Percentiles rank a stretch among this genome's conserved stretches.
Conservation (phyloP, 2,329 filamentous ascomycete genomes). For the Alternaria sp. region DNA sequence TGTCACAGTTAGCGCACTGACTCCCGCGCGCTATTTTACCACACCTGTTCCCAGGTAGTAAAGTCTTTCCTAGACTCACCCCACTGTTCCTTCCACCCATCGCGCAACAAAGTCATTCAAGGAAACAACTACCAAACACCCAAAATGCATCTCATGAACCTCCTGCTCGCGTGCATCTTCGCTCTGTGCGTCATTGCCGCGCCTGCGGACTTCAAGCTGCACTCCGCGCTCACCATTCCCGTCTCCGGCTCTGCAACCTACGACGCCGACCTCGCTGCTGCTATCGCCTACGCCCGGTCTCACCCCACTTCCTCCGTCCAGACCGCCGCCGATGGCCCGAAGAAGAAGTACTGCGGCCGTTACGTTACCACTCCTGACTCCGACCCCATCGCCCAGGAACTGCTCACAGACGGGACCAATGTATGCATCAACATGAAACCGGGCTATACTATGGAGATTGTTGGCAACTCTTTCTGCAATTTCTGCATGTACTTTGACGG, state of each 20-base stretch:
- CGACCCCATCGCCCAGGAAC: no score
- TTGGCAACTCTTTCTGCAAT: no score
- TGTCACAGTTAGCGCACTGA: background rate
- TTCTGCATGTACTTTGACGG: background rate
- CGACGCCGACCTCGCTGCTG: background rate
- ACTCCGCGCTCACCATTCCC: background rate
- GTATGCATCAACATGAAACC: no score
- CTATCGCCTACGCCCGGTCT: background rate
- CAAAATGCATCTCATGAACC: background rate
- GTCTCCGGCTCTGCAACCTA: background rate
- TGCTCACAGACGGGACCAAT: no score
- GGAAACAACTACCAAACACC: background rate
- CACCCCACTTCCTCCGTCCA: background rate
- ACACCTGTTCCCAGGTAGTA: background rate
- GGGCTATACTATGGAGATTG: no score
- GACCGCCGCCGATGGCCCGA: background rate
- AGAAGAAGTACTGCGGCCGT: background rate
- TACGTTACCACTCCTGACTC: background rate
- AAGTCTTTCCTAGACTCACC: background rate
- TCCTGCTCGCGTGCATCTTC: background rate
- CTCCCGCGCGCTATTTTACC: background rate
- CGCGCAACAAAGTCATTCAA: background rate
- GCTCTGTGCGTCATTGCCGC: background rate
- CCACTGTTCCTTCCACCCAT: background rate
- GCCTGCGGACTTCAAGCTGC: background rate